Evolutionary conservation across 768 basidiomycete genomes (phyloP).

Genomic region (Suillus subalutaceus): DNA sequence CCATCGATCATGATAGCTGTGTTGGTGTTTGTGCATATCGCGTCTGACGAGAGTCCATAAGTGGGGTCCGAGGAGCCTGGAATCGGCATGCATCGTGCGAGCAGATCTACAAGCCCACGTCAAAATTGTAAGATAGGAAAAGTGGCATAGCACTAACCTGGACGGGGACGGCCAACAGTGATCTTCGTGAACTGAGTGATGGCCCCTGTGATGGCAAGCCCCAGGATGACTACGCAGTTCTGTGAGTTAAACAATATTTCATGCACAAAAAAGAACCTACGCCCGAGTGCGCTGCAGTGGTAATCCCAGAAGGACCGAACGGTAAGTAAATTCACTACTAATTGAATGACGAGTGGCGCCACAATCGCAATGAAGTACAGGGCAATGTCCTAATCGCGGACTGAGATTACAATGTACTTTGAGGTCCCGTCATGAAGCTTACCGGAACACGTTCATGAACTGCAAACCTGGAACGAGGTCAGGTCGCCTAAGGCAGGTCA

Average conservation of each 20-base stretch:
- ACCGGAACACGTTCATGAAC: slow-evolving; percentile 81
- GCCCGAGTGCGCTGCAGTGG: slow-evolving; percentile 62
- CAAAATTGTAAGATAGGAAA: not conserved
- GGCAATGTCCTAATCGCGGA: slow-evolving; percentile 42
- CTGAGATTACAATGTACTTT: slow-evolving; percentile 14
- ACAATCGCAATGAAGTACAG: slow-evolving; percentile 58
- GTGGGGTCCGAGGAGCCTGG: slow-evolving; percentile 64
- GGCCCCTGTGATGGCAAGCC: slow-evolving; percentile 74
- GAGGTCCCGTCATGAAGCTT: slow-evolving; percentile 26
- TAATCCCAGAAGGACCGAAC: slow-evolving; percentile 89
- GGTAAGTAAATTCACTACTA: slow-evolving; percentile 69
- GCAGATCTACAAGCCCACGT: slow-evolving; percentile 24
- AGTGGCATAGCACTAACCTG: slow-evolving; percentile 48
- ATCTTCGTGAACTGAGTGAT: slow-evolving; percentile 87
- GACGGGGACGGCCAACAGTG: slow-evolving; percentile 88
- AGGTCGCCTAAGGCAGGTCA: not conserved
- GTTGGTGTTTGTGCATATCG: slow-evolving; percentile 79
- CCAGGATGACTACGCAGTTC: slow-evolving; percentile 58
- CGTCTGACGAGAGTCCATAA: slow-evolving; percentile 73
- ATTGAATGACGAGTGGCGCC: slow-evolving; percentile 71
- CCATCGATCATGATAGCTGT: slow-evolving; percentile 68
- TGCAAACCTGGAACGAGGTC: slow-evolving; percentile 52
- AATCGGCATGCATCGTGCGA: slow-evolving; percentile 62
- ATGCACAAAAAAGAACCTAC: slow-evolving; percentile 39
- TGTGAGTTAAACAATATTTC: slow-evolving; percentile 17